Conservation (phyloP, 2,329 filamentous ascomycete genomes). For the Clathrospora elynae region DNA sequence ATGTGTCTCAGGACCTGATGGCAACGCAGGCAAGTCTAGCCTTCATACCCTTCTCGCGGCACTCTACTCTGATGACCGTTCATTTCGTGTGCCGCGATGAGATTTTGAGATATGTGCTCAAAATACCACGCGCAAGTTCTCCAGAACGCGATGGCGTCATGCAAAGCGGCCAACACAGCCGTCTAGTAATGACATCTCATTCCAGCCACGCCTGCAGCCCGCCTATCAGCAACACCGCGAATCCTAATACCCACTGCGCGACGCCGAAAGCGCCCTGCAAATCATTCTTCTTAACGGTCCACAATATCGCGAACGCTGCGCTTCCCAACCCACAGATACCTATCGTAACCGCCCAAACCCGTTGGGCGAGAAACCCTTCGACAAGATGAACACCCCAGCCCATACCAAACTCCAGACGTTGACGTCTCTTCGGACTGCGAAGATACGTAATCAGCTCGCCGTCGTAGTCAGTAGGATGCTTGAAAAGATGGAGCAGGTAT, state of each 20-base stretch:
- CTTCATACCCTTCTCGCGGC: too few species aligned
- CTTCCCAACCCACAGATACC: constrained; percentile 40
- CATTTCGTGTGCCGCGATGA: too few species aligned
- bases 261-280: constrained; percentile 51
- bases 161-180: too few species aligned
- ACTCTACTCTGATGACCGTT: too few species aligned
- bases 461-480: constrained; percentile 49
- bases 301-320: constrained; percentile 43
- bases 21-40: too few species aligned
- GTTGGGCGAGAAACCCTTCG: constrained; percentile 46
- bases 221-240: constrained; percentile 41
- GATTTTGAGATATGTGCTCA: too few species aligned
- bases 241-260: constrained; percentile 44
- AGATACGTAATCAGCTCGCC: constrained; percentile 46
- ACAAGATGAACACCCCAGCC: constrained; percentile 50
- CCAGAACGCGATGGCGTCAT: too few species aligned
- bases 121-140: too few species aligned
- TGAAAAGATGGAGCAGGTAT: constrained; percentile 49
- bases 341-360: constrained; percentile 42
- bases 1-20: too few species aligned
- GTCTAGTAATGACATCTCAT: too few species aligned
- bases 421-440: constrained; percentile 42
- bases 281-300: constrained; percentile 41
- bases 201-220: constrained; percentile 44
- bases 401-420: constrained; percentile 42